Evolutionary conservation across 345 rosid genomes (phyloP).

Genomic region (Nephelium lappaceum): DNA sequence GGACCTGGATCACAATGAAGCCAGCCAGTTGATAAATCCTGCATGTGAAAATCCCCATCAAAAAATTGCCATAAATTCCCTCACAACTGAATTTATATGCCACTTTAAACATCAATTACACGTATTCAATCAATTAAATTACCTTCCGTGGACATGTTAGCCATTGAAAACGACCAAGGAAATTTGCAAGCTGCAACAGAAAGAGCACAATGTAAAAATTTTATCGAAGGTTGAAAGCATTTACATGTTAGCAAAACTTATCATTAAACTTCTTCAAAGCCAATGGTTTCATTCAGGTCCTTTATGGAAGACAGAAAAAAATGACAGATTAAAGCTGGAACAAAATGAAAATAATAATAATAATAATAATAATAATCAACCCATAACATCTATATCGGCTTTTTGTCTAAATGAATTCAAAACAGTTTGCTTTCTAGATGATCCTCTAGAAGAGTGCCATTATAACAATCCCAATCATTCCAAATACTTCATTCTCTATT

Average conservation of each 20-base stretch:
- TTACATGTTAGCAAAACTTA: neutral
- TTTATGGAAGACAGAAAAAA: neutral
- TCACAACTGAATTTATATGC: constrained; percentile 3
- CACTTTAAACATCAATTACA: constrained; percentile 16
- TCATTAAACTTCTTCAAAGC: neutral
- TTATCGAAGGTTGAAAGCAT: neutral
- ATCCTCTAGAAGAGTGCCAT: neutral
- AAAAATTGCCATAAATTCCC: constrained; percentile 15
- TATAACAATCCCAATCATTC: neutral
- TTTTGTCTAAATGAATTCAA: neutral
- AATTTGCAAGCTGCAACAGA: constrained; percentile 80
- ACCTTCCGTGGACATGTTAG: constrained; percentile 96
- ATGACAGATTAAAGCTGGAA: neutral
- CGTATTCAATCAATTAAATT: constrained; percentile 25
- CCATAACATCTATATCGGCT: neutral
- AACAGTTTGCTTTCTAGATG: neutral
- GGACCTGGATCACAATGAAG: constrained; percentile 97
- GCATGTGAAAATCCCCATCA: constrained; percentile 25
- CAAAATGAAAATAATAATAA: neutral
- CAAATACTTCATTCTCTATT: neutral
- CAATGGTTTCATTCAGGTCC: neutral
- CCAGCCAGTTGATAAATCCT: constrained; percentile 97
- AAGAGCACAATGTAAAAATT: constrained; percentile 12
- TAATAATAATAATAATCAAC: neutral
- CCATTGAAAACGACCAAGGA: constrained; percentile 93